phyloP scores from a whole-genome alignment of 2,329 filamentous ascomycete species.

The Botrytis elliptica region DNA sequence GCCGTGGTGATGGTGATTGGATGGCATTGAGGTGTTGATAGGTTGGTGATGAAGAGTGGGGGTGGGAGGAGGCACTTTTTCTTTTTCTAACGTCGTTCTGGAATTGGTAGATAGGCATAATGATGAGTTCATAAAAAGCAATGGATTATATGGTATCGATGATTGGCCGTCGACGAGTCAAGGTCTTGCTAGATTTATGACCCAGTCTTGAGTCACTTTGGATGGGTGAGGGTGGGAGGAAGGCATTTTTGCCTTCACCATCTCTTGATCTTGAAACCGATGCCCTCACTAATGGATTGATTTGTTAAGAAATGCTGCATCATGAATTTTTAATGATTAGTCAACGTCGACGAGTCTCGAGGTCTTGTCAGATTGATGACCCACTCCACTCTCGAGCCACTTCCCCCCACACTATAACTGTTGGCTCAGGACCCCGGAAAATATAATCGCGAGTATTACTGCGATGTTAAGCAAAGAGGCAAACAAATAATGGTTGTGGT shows the following conservation, averaged over 20 bases:
- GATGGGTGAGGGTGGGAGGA: background rate
- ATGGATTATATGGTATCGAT: background rate
- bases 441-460: background rate
- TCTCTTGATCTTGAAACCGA: background rate
- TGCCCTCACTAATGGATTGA: background rate
- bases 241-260: background rate
- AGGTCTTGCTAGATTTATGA: background rate
- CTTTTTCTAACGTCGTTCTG: background rate
- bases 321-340: background rate
- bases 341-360: background rate
- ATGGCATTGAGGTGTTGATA: background rate
- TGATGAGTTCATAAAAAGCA: background rate
- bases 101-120: background rate
- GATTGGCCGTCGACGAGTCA: background rate
- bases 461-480: background rate
- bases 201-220: background rate
- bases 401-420: background rate
- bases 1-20: background rate
- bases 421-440: background rate
- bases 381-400: background rate
- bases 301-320: background rate
- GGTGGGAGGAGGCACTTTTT: background rate
- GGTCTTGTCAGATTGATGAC: background rate
- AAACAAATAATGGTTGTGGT: too few species aligned
- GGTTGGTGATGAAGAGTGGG: background rate